A percentile compares a stretch with the other conserved stretches of the same genome.
Conservation (phyloP, 805 yeast species). For the Ogataea sp. region DNA sequence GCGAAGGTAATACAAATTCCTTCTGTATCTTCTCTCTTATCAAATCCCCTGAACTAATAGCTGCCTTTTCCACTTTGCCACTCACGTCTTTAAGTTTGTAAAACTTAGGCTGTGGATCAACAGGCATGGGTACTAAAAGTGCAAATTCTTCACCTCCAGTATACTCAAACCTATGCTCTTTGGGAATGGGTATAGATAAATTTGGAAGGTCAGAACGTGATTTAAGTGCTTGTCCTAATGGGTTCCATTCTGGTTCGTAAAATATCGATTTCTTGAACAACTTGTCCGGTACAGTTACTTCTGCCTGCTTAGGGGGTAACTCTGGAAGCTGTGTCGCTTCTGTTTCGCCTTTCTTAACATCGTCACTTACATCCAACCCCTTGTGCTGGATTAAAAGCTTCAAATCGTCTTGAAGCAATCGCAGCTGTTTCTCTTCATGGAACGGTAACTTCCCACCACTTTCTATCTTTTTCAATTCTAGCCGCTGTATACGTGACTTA, state of each 20-base stretch:
- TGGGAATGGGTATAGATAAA: slow-evolving; percentile 24
- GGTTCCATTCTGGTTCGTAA: slow-evolving; percentile 62
- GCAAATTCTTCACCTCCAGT: slow-evolving; percentile 4
- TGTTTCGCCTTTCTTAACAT: too few relatives aligned
- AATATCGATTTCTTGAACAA: slow-evolving; percentile 47
- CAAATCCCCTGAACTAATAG: slow-evolving; percentile 5
- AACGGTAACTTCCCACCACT: slow-evolving; percentile 27
- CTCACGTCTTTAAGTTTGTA: slow-evolving; percentile 28
- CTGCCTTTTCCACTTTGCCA: slow-evolving; percentile 4
- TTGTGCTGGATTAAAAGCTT: slow-evolving; percentile 24
- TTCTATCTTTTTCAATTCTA: slow-evolving; percentile 17
- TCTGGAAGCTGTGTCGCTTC: too few relatives aligned
- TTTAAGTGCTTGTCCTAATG: slow-evolving; percentile 41
- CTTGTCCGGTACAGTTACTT: slow-evolving; percentile 13
- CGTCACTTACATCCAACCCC: background rate
- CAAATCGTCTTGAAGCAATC: slow-evolving; percentile 32
- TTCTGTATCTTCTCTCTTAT: slow-evolving; percentile 2
- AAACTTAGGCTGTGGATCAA: slow-evolving; percentile 35
- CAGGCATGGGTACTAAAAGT: too few relatives aligned
- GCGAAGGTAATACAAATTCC: slow-evolving; percentile 12
- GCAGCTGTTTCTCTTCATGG: slow-evolving; percentile 26
- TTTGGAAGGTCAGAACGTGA: slow-evolving; percentile 11
- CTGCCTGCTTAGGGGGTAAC: slow-evolving; percentile 1
- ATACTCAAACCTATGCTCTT: background rate
- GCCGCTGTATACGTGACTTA: slow-evolving; percentile 11